Base-by-base conservation (phyloP, 2,329 filamentous ascomycete genomes). In the Coniochaeta sp. region DNA sequence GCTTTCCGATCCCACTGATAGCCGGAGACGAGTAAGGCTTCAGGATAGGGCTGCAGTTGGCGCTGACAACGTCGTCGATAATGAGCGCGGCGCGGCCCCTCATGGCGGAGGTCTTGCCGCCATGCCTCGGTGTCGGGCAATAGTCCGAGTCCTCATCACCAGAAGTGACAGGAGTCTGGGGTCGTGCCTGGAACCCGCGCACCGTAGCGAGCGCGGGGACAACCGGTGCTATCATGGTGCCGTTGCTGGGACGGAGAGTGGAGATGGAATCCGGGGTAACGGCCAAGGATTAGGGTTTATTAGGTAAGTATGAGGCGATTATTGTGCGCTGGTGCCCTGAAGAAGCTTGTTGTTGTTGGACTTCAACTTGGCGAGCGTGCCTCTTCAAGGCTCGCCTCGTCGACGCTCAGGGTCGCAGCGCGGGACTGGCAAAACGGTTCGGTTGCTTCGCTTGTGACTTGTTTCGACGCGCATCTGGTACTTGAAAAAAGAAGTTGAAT, bases 1-100 rank as follows among this genome's bases (percentile, higher is more conserved):
- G 73, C 60, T 86, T 87, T 62, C 89, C 88, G 60, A 96, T 91
- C 47, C 90, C 91, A 54, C 86, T 85, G 27, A 83, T 62, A 48
- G 72, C 75, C 10, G 79, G 78, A 16, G 80, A 81, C 14, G 72
- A 66, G 24, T 67, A 62, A 47, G 80, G 77, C 47, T 63, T 65
- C 55, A 86, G 65, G 50, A 75, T 64, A 7, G 83, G 83, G 65
- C 82, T 85, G 67, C 81, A 84, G 66, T 87, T 74, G 52, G 77
- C 77, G 65, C 79, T 83, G 58, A 83, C 76, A 14, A 82, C 74
- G 65, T 83, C 79, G 62, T 80, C 69, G 49, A 82, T 65, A 40
- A 70, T 69, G n/a, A 65, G 59, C 33, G 62, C 52, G 6, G 69
- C 72, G 50, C 69, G 51, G 62, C 66, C 50, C 60, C 67, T 60